A percentile compares a stretch with the other conserved stretches of the same genome.
Evolutionary conservation across 1,284 basidiomycete species (phyloP).

Genomic region (Dichomitus squalens): DNA sequence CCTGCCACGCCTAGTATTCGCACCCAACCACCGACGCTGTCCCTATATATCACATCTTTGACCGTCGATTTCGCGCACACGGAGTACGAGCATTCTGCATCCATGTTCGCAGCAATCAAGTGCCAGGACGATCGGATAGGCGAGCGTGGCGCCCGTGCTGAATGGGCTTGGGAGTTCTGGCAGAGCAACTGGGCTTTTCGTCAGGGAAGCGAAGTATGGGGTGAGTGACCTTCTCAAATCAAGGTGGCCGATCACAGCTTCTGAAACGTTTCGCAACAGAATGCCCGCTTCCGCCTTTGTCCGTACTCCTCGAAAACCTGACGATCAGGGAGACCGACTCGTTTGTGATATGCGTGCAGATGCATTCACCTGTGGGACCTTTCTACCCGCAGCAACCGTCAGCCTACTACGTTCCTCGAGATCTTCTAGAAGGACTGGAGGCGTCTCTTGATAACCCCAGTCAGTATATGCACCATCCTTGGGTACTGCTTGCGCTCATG

Average conservation of each 20-base stretch:
- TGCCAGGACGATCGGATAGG: slow-evolving; percentile 62
- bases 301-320: slow-evolving; percentile 59
- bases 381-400: slow-evolving; percentile 67
- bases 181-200: slow-evolving; percentile 68
- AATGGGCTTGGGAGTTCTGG: slow-evolving; percentile 75
- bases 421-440: slow-evolving; percentile 63
- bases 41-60: slow-evolving; percentile 67
- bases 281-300: slow-evolving; percentile 65
- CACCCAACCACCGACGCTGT: slow-evolving; percentile 44
- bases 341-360: slow-evolving; percentile 70
- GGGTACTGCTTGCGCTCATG: slow-evolving; percentile 10
- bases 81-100: slow-evolving; percentile 61
- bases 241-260: too few relatives aligned
- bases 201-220: slow-evolving; percentile 72
- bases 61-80: slow-evolving; percentile 60
- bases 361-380: slow-evolving; percentile 67
- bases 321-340: slow-evolving; percentile 63
- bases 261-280: slow-evolving; percentile 40
- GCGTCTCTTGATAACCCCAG: slow-evolving; percentile 65
- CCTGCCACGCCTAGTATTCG: slow-evolving; percentile 25
- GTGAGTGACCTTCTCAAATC: slow-evolving; percentile 36
- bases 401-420: slow-evolving; percentile 63
- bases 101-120: slow-evolving; percentile 76
- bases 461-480: slow-evolving; percentile 36
- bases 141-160: slow-evolving; percentile 63